A percentile compares a stretch with the other conserved stretches of the same genome.
These are phyloP conservation scores for Neospermospora avenae DNA, from an alignment of 2,329 filamentous ascomycete genomes.

Conservation along the genomic window DNA sequence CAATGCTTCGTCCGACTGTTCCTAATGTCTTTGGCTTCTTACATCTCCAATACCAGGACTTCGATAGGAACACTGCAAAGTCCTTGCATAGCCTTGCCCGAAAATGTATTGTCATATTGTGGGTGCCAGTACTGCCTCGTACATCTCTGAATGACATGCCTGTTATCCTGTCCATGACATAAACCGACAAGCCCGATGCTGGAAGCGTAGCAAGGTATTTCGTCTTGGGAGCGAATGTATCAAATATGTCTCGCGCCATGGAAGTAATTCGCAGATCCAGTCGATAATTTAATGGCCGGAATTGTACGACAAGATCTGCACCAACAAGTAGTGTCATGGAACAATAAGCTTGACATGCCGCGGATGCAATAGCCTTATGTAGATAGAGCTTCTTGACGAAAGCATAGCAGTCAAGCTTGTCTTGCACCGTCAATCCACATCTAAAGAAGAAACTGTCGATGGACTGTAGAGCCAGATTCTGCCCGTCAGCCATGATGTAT, in stretches of 20 bases:
- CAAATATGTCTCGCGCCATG: constrained; percentile 41
- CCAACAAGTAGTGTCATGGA: constrained; percentile 47
- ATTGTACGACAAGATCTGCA: constrained; percentile 44
- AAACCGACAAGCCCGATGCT: constrained; percentile 34
- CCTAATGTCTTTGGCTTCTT: constrained; percentile 22
- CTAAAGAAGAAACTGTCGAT: constrained; percentile 30
- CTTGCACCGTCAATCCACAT: constrained; percentile 22
- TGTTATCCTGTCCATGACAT: constrained; percentile 41
- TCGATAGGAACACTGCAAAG: constrained; percentile 42
- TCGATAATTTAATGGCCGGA: constrained; percentile 43
- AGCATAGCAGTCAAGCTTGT: constrained; percentile 31
- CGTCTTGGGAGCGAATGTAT: constrained; percentile 42
- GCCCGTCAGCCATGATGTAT: constrained; percentile 4
- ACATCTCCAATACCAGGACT: constrained; percentile 35
- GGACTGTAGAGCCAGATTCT: constrained; percentile 6
- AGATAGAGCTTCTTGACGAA: constrained; percentile 38
- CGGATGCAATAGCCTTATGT: constrained; percentile 32
- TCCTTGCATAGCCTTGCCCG: constrained; percentile 39
- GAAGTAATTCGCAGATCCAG: constrained; percentile 40
- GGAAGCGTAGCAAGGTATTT: constrained; percentile 38
- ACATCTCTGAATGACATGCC: constrained; percentile 41
- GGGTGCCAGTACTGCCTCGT: constrained; percentile 6
- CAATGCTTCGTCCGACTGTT: constrained; percentile 42
- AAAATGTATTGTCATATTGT: constrained; percentile 6
- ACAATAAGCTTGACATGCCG: constrained; percentile 48